phyloP scores from a whole-genome alignment of 768 basidiomycete genomes.

The Candolleomyces eurysporus region DNA sequence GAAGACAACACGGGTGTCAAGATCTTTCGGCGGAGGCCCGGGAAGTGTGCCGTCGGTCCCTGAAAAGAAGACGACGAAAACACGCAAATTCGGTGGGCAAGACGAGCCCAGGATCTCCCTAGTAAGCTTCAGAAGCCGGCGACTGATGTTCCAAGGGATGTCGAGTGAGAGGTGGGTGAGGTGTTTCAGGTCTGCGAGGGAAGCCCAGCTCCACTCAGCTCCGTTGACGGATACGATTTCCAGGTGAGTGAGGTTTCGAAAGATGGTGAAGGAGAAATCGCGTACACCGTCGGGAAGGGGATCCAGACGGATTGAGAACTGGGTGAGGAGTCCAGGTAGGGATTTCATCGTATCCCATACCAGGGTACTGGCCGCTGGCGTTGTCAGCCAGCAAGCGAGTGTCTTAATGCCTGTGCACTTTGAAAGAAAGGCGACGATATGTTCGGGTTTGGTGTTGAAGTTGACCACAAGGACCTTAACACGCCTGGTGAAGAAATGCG shows the following conservation, averaged over 20 bases:
- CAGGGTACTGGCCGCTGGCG: background rate
- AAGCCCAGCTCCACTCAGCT: background rate
- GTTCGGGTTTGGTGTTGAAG: background rate
- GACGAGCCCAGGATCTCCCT: background rate
- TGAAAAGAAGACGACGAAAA: background rate
- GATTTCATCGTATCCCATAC: no score
- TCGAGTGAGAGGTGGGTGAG: background rate
- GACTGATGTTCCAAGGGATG: no score
- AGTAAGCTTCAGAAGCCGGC: no score
- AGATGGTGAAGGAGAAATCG: background rate
- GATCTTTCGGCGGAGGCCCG: background rate
- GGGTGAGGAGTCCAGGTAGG: background rate
- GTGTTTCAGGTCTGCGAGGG: background rate
- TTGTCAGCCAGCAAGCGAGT: background rate
- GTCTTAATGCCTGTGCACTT: background rate
- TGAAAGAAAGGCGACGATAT: background rate
- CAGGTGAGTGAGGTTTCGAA: background rate
- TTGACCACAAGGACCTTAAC: background rate
- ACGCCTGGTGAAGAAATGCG: background rate
- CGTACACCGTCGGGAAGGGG: background rate
- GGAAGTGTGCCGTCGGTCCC: background rate
- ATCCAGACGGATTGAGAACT: background rate
- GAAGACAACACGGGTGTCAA: background rate
- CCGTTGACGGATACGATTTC: background rate
- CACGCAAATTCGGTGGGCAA: background rate